A percentile compares a stretch with the other conserved stretches of the same genome.
phyloP scores from a whole-genome alignment of 73 alveolate genomes.

The Paramecium octaurelia region DNA sequence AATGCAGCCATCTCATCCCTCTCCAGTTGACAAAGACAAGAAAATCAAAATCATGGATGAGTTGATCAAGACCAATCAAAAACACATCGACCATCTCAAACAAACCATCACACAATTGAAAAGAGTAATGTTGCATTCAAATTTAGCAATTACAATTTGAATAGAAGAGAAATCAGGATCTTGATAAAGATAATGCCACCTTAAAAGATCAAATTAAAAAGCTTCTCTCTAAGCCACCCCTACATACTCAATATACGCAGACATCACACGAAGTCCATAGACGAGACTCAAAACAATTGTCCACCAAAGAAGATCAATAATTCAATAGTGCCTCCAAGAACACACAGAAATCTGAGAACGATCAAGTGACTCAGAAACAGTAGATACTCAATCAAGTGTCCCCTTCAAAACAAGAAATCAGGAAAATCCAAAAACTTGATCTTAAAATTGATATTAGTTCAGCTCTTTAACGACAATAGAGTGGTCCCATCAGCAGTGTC shows the following conservation, averaged over 20 bases:
- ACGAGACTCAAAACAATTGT: not conserved
- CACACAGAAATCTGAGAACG: not conserved
- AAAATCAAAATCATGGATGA: constrained; percentile 30
- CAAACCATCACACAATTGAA: not conserved
- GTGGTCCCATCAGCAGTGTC: not conserved
- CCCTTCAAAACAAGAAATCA: not conserved
- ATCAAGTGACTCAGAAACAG: not conserved
- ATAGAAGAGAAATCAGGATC: constrained; percentile 10
- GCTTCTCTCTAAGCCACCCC: not conserved
- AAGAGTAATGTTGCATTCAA: not conserved
- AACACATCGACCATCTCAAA: constrained; percentile 37
- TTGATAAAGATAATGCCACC: not conserved
- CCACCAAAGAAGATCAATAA: not conserved
- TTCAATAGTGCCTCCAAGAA: not conserved
- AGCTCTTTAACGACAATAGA: constrained; percentile 20
- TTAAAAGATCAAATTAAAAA: not conserved
- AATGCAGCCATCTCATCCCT: not conserved
- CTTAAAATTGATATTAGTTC: not conserved
- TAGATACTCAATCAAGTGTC: not conserved
- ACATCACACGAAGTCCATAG: not conserved
- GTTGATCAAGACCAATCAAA: not conserved
- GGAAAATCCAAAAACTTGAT: not conserved
- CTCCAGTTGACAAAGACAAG: constrained; percentile 32
- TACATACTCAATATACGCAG: not conserved
- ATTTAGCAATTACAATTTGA: constrained; percentile 5